Evolutionary conservation across 805 yeast genomes (phyloP), one percentile per base, ranked within the genome.

Genomic region (Lipomyces mesembrius): DNA sequence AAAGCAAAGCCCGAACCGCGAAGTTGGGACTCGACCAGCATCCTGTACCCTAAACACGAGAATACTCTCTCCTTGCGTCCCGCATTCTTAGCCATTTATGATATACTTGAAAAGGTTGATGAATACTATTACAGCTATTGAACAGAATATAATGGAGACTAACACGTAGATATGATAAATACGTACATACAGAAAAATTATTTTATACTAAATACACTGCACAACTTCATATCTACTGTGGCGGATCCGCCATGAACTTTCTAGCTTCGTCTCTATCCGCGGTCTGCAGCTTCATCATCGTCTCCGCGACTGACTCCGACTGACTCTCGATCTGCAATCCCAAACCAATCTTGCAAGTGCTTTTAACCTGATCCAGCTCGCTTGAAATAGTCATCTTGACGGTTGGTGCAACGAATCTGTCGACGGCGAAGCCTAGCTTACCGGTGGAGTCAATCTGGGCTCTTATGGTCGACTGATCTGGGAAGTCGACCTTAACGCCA

Each of bases 401-500:
- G 60, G 96, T 91, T 76, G 98, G 98, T 75, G 93, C 84, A 63
- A 95, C 87, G 79, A 97, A 88, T 83, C 92, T 92, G 83, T 95
- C 99, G 78, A 95, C 83, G 83, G 92, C 87, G 75, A 92, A 91
- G 64, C 91, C 85, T 62, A 94, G 96, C 82, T 91, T 92, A 81
- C 99, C 99, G 68, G 85, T 83, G 61, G 96, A 87, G 81, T 92
- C 97, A 69, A 95, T 77, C 80, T 93, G 96, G 77, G 98, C 97
- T 81, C 99, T 88, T 87, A 92, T 92, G 63, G 92, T 88, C 66
- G 96, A 89, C 35, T 66, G 66, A 81, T 92, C 96, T 83, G 98
- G 92, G 85, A 92, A 95, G 83, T 95, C 98, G 81, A 94, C 94
- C 82, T 94, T 95, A 75, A 97, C 97, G 81, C 98, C 99, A 65